phyloP scores from a whole-genome alignment of 2,329 filamentous ascomycete genomes.

The Penicillium polonicum region DNA sequence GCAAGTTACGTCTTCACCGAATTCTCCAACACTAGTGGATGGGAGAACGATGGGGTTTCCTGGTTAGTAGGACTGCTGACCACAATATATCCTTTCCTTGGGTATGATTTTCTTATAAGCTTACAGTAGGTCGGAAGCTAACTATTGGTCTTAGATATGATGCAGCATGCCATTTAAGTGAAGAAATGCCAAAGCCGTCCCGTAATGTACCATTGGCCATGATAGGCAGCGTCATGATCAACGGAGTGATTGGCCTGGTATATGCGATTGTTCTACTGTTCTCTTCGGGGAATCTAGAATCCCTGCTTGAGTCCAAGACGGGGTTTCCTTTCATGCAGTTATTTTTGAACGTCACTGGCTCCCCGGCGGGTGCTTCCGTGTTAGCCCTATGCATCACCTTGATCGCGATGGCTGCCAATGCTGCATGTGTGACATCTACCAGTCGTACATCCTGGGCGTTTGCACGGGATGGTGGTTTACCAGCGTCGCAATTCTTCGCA shows the following conservation, averaged over 20 bases:
- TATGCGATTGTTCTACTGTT: conserved; percentile 48
- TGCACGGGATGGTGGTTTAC: conserved; percentile 52
- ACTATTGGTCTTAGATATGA: conserved; percentile 30
- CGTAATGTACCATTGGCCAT: conserved; percentile 36
- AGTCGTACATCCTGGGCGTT: conserved; percentile 48
- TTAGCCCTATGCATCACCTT: conserved; percentile 16
- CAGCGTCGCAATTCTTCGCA: conserved; percentile 43
- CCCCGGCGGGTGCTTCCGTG: conserved; percentile 14
- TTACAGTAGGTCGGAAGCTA: background rate
- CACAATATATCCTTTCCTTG: conserved; percentile 22
- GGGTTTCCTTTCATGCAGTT: conserved; percentile 49
- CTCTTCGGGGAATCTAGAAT: conserved; percentile 42
- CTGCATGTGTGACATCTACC: conserved; percentile 20
- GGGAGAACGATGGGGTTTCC: conserved; percentile 20
- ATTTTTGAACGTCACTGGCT: conserved; percentile 24
- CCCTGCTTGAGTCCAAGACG: conserved; percentile 41
- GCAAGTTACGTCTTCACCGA: conserved; percentile 17
- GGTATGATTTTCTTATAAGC: background rate
- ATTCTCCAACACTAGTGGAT: conserved; percentile 23
- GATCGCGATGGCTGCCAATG: conserved; percentile 19
- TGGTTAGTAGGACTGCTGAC: conserved; percentile 22
- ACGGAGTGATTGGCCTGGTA: conserved; percentile 48
- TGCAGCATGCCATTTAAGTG: conserved; percentile 43
- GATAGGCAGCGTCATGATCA: conserved; percentile 38
- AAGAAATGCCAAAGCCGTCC: conserved; percentile 34